A percentile compares a stretch with the other conserved stretches of the same genome.
Conservation (phyloP, 2,329 filamentous ascomycete species). For the Clonostachys chloroleuca region DNA sequence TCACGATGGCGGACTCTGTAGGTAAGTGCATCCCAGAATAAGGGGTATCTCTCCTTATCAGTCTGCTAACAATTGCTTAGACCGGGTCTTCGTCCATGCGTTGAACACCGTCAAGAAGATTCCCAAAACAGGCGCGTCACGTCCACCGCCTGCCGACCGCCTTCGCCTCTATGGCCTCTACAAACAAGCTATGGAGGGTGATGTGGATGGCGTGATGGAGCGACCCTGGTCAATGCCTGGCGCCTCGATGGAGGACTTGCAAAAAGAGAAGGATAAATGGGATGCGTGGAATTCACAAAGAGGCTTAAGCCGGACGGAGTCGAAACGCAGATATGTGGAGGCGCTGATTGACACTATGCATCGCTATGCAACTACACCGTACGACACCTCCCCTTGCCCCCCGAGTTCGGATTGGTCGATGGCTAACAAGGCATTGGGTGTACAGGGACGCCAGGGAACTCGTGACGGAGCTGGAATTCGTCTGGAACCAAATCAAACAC, state of each 20-base stretch:
- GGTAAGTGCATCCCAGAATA: constrained; percentile 16
- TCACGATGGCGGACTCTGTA: constrained; percentile 30
- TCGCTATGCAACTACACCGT: constrained; percentile 83
- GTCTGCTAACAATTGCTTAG: constrained; percentile 38
- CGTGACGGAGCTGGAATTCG: constrained; percentile 93
- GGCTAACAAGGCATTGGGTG: background rate
- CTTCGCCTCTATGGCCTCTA: constrained; percentile 95
- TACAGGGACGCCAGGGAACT: constrained; percentile 75
- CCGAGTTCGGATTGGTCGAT: background rate
- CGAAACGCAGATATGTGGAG: constrained; percentile 90
- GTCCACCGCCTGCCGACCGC: constrained; percentile 80
- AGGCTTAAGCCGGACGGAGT: constrained; percentile 80
- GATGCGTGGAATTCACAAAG: constrained; percentile 93
- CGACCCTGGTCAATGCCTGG: constrained; percentile 56
- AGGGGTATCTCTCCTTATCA: background rate
- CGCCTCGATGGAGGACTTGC: constrained; percentile 46
- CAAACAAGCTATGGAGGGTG: constrained; percentile 98
- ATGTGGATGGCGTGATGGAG: constrained; percentile 92
- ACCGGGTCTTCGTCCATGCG: constrained; percentile 97
- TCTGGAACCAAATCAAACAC: constrained; percentile 96
- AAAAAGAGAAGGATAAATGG: constrained; percentile 67
- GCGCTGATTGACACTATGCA: constrained; percentile 97
- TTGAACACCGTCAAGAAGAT: constrained; percentile 99
- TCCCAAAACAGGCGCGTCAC: constrained; percentile 83
- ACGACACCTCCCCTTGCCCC: constrained; percentile 21